Evolutionary conservation across 129 eudicot genomes (phyloP), one percentile per base, ranked within the genome.

Genomic region (Pulicaria dysenterica): DNA sequence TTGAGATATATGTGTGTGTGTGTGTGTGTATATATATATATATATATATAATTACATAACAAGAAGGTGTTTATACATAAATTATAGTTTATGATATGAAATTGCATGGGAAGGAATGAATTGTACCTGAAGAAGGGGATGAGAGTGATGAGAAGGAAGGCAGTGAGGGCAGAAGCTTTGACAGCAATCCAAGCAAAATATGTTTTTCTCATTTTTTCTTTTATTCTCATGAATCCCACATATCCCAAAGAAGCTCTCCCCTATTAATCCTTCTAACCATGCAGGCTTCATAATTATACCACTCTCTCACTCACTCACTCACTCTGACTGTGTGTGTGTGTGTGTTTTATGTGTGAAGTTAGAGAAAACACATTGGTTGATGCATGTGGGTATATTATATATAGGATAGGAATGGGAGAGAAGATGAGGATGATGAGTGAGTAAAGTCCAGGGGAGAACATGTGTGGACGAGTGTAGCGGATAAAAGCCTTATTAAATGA

Each of bases 151-250:
- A 85, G 90, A 60, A 69, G 92, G 90, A 54, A 91, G 88, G 68
- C 95, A 91, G 88, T 91, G 97, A 84, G 90, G 88, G 92, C 97
- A 91, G 72, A 91, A 85, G 81, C 88, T 84, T 68, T 74, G 97
- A 64, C 90, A 85, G 51, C 97, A 91, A 65, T 67, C 78, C 80
- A 91, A 83, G 82, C 97, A 91, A 77, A 72, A 91, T 62, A 88
- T 85, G 88, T 91, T 91, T 72, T 88, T 91, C 66, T 91, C 97
- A 78, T 91, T 91, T 81, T 88, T 91, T 80, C 90, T 81, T 68
- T 73, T 68, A 67, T 72, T 73, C 43, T 83, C 79, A 82, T 91
- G 97, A 77, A 66, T 58, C 81, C 81, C 86, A 80, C 97, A 91
- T 34, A 74, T 64, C 10, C 73, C 90, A 76, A 91, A 91, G 84